These are phyloP conservation scores for Trichophyton rubrum DNA, from an alignment of 2,329 filamentous ascomycete species.

Conservation along the genomic window DNA sequence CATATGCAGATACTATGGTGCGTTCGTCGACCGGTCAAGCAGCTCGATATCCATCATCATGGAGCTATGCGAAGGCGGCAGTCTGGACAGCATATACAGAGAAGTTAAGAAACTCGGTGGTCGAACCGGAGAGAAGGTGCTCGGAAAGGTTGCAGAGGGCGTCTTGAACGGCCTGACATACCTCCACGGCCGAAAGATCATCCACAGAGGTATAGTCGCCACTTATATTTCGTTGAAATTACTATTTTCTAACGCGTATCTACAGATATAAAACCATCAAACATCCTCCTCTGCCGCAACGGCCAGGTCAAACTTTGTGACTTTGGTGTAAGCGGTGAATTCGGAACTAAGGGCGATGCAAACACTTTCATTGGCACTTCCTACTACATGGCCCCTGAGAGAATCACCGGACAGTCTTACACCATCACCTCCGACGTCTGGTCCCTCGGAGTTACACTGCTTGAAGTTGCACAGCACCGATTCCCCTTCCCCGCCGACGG, in stretches of 20 bases:
- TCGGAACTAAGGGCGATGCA: slow-evolving; percentile 94
- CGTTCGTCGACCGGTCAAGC: slow-evolving; percentile 90
- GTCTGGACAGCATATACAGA: slow-evolving; percentile 89
- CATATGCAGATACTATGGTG: slow-evolving; percentile 95
- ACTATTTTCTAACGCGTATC: slow-evolving; percentile 8
- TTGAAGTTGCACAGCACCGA: slow-evolving; percentile 98
- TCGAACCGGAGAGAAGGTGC: slow-evolving; percentile 88
- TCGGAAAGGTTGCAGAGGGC: slow-evolving; percentile 92
- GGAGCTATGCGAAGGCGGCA: slow-evolving; percentile 97
- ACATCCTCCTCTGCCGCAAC: slow-evolving; percentile 83
- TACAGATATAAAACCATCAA: slow-evolving; percentile 88
- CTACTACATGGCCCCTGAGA: slow-evolving; percentile 98
- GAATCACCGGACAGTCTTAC: slow-evolving; percentile 94
- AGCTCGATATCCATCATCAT: slow-evolving; percentile 97
- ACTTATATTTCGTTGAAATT: not conserved
- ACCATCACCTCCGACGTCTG: slow-evolving; percentile 98
- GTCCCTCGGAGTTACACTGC: slow-evolving; percentile 88
- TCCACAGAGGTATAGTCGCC: slow-evolving; percentile 54
- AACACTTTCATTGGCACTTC: slow-evolving; percentile 98
- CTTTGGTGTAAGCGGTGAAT: slow-evolving; percentile 94
- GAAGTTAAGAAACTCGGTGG: slow-evolving; percentile 94
- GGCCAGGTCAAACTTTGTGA: slow-evolving; percentile 97
- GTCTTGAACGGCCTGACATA: slow-evolving; percentile 90
- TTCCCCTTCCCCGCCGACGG: slow-evolving; percentile 97
- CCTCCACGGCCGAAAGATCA: slow-evolving; percentile 89